Evolutionary conservation across 2,329 filamentous ascomycete genomes (phyloP), one percentile per base, ranked within the genome.

Genomic region (Cyphellophora attinorum): DNA sequence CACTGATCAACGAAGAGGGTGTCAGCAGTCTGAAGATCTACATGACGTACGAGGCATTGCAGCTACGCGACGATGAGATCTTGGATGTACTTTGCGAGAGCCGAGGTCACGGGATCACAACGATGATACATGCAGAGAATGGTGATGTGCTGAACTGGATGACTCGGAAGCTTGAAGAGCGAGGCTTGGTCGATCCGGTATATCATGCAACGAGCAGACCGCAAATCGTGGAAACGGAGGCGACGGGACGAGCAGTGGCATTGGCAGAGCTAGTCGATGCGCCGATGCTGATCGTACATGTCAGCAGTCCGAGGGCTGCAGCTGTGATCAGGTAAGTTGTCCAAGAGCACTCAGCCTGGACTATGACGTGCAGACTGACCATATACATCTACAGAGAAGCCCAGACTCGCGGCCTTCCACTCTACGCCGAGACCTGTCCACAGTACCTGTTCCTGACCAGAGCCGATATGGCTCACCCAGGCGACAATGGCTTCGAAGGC

Each of bases 401-500:
- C 21, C 69, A 74, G 47, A 64, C 62, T 6, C 49, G 59, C 3
- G 61, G 65, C 1, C 55, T 72, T 6, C 70, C 72, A 1, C 59
- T 74, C 14, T 67, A 70, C 41, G 71, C 67, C 2, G 70, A 74
- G 50, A 76, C 71, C 1, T 75, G 71, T 47, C 72, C 71, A 3
- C 71, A 75, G 37, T 75, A 76, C 42, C 59, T 75, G 11, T 70
- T 70, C 42, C 56, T 75, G n/a, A 67, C 67, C 1, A 60, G 64
- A n/a, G 56, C 61, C 5, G 55, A 64, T 32, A 53, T 70, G 4
- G 58, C 61, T 19, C 55, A 56, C 5, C 57, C 54, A 0, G 57
- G 58, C 4, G 21, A 25, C n/a, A 8, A 25, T 25, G 21, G 21
- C 8, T 52, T 56, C 18, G 50, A 57, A 35, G 70, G 69, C 11